Evolutionary conservation across 768 basidiomycete species (phyloP), one percentile per base, ranked within the genome.

Genomic region (Leccinum imitatum): DNA sequence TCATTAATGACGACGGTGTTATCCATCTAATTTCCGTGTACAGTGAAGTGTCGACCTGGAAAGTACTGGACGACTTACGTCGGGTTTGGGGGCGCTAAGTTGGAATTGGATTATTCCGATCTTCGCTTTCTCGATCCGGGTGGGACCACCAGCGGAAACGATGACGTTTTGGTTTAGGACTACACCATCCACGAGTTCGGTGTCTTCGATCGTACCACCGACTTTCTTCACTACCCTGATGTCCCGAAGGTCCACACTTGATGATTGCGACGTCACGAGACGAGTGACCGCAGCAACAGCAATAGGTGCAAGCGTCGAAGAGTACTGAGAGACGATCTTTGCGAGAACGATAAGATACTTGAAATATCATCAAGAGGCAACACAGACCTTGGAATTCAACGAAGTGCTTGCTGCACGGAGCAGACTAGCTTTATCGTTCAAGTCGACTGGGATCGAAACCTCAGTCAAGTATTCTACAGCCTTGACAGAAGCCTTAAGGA

Each of bases 1-100:
- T 99, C 96, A 64, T 96, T 98, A 67, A 99, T 98, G 54, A 98
- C 90, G 48, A 99, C 95, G 5, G 96, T 98, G 80, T 99, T 98
- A 76, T 99, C 97, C 96, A 99, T 99, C 95, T 98, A 66, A 10
- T 46, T 60, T 33, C 53, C 19, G 33, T 19, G 62, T 27, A 55
- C 21, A 37, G 11, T 54, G 31, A 57, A 21, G n/a, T 6, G 50
- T 30, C 39, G 46, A 17, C 35, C 33, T 3, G 9, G 4, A 25
- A 51, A 44, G 17, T 31, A 33, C 4, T 44, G 17, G 23, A 9
- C 46, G 9, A 76, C 91, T 62, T 73, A 96, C 95, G 70, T 99
- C 97, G 3, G 97, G 96, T 76, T 99, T 99, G 7, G 97, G 97
- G 44, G 94, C 91, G 65, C 90, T 93, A 54, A 99, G 84, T 75